phyloP scores from a whole-genome alignment of 352 stramenopile genomes.

The Globisporangium takayamanum region DNA sequence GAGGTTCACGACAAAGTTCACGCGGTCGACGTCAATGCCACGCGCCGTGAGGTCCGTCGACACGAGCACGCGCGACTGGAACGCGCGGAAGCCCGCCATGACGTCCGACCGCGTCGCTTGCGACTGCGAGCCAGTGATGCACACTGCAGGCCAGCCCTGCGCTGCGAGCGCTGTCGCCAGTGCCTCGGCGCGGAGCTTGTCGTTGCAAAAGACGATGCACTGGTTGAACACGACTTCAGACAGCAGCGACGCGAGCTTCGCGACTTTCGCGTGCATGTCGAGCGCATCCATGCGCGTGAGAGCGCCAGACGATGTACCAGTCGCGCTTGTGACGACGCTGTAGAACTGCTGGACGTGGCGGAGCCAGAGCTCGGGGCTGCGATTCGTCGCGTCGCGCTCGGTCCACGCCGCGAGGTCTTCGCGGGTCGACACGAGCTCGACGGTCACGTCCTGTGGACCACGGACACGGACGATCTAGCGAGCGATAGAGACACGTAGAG shows the following conservation, averaged over 20 bases:
- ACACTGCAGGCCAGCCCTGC: slow-evolving; percentile 51
- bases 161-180: slow-evolving; percentile 39
- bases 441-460: slow-evolving; percentile 46
- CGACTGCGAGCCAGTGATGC: slow-evolving; percentile 61
- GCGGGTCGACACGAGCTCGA: slow-evolving; percentile 49
- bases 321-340: slow-evolving; percentile 25
- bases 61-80: slow-evolving; percentile 53
- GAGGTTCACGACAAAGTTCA: slow-evolving; percentile 80
- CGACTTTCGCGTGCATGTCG: slow-evolving; percentile 50
- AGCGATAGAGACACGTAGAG: no score
- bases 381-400: slow-evolving; percentile 34
- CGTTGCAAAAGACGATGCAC: slow-evolving; percentile 84
- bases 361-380: slow-evolving; percentile 58
- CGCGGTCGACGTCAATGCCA: slow-evolving; percentile 69
- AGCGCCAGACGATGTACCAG: neutral
- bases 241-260: slow-evolving; percentile 43
- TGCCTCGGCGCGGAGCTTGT: slow-evolving; percentile 71
- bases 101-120: slow-evolving; percentile 51
- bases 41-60: slow-evolving; percentile 72
- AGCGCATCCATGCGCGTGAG: slow-evolving; percentile 12
- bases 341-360: slow-evolving; percentile 68
- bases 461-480: slow-evolving; percentile 59
- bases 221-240: slow-evolving; percentile 66
- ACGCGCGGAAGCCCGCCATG: slow-evolving; percentile 54
- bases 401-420: slow-evolving; percentile 40